Base-by-base conservation (phyloP, 257 asterid genomes). In the Anisodus acutangulus region DNA sequence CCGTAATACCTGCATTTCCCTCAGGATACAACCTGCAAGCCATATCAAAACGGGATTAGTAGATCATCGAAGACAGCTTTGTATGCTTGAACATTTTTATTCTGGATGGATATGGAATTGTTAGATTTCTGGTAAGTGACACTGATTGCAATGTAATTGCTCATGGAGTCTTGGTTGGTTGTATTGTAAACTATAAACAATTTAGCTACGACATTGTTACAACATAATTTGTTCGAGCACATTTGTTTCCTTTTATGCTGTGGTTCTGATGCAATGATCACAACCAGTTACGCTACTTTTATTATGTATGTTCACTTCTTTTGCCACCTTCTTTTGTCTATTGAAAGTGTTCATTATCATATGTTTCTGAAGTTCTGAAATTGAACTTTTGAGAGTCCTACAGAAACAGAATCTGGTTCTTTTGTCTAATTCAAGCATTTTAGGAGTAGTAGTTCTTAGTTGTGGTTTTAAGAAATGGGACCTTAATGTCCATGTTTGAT, bases 1-100 rank as follows among this genome's bases (percentile, higher is more conserved):
- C 82, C 71, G 84, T 88, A 82, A 82, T 67, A 60, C 86, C 80
- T 81, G 87, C 83, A 81, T 89, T 87, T 82, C 22, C 81, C 80
- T 82, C 88, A 89, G 90, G 91, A 84, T 84, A 53, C 90, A 68
- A 80, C 87, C 79, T 83, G 88, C 88, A 87, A 85, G 88, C 89
- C 87, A 84, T 71, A 70, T 19, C 84, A 83, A 85, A 87, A 85
- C 45, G 91, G 88, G 81, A 70, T 89, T 26, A 72, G 82, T 81
- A 88, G 84, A 83, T 84, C 85, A 54, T 57, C 88, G 16, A 84
- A 85, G 84, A 83, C 89, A 49, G 87, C 85, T 64, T 83, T 88
- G 83, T 85, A 83, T 87, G 88, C 90, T 82, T 82, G 81, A 85
- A 69, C 63, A 78, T 53, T 35, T 54, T 82, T 2, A 59, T 11